Percentiles rank a stretch among this genome's conserved stretches.
Conservation (phyloP, 306 rosid genomes). For the Prunus mongolica region DNA sequence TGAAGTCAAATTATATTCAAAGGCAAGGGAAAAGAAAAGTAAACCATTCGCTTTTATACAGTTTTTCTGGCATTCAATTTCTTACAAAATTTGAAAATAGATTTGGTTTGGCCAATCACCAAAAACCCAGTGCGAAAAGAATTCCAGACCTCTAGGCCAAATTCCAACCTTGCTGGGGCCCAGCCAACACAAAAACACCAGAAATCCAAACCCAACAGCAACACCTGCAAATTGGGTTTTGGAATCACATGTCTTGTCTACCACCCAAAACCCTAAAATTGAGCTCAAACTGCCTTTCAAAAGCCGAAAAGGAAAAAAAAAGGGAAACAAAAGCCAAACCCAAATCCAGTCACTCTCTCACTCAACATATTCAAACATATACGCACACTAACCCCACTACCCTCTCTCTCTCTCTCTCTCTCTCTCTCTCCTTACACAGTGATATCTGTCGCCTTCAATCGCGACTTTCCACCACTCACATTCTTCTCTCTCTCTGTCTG, state of each 20-base stretch:
- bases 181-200: background rate
- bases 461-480: slow-evolving; percentile 85
- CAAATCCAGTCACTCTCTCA: slow-evolving; percentile 10
- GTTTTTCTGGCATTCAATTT: background rate
- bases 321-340: slow-evolving; percentile 10
- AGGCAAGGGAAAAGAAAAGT: no score
- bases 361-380: slow-evolving; percentile 5
- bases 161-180: background rate
- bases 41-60: no score
- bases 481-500: slow-evolving; percentile 25
- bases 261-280: slow-evolving; percentile 18
- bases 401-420: slow-evolving; percentile 23
- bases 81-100: background rate
- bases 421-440: slow-evolving; percentile 44
- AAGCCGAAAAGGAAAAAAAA: slow-evolving; percentile 14
- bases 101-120: background rate
- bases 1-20: no score
- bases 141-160: background rate
- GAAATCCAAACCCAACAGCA: background rate
- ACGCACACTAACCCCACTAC: slow-evolving; percentile 45
- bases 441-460: slow-evolving; percentile 95
- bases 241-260: slow-evolving; percentile 2
- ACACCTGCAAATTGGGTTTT: slow-evolving; percentile 17
- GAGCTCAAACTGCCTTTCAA: slow-evolving; percentile 4
- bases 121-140: background rate